A percentile compares a stretch with the other conserved stretches of the same genome.
These are phyloP conservation scores for Suillus occidentalis DNA, from an alignment of 768 basidiomycete genomes.

Conservation along the genomic window DNA sequence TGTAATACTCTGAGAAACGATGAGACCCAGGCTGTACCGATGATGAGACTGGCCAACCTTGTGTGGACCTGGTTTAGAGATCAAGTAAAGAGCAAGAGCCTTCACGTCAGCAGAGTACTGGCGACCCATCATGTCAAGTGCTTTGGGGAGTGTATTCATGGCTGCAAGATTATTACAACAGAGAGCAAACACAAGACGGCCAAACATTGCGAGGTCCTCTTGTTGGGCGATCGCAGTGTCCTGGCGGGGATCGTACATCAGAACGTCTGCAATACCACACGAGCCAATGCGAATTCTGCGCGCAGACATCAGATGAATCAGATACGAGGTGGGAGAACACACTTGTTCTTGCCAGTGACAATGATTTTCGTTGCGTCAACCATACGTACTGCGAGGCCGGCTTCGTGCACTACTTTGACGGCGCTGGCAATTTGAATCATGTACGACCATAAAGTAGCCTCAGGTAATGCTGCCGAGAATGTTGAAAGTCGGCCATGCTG, in stretches of 20 bases:
- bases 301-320: conserved; percentile 5
- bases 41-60: conserved; percentile 45
- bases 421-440: conserved; percentile 88
- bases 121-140: conserved; percentile 69
- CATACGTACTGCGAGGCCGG: conserved; percentile 75
- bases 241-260: conserved; percentile 70
- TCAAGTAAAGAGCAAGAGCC: conserved; percentile 73
- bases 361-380: conserved; percentile 87
- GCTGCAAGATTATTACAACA: conserved; percentile 68
- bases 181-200: conserved; percentile 77
- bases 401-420: conserved; percentile 82
- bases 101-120: conserved; percentile 82
- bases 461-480: conserved; percentile 50
- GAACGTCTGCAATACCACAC: conserved; percentile 84
- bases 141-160: conserved; percentile 64
- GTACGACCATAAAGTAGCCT: conserved; percentile 89
- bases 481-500: conserved; percentile 37
- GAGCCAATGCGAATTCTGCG: conserved; percentile 80
- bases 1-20: conserved; percentile 58
- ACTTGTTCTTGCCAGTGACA: conserved; percentile 89
- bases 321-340: conserved; percentile 2
- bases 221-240: conserved; percentile 67
- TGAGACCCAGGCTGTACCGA: conserved; percentile 6
- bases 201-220: conserved; percentile 88
- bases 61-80: conserved; percentile 65